Conservation (phyloP, 2,329 filamentous ascomycete species). For the Paecilomyces niveus region DNA sequence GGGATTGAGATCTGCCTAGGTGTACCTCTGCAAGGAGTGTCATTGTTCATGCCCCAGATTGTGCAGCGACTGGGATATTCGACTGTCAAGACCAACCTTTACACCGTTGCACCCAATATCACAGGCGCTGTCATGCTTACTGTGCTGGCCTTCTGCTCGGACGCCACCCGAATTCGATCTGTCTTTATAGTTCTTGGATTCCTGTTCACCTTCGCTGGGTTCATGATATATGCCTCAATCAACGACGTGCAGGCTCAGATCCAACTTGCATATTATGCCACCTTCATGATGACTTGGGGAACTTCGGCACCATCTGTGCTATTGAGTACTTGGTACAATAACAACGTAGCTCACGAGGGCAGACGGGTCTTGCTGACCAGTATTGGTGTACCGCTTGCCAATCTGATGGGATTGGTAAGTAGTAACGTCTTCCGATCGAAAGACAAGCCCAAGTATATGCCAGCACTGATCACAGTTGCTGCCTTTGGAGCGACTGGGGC, state of each 20-base stretch:
- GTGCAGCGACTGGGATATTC: slow-evolving; percentile 46
- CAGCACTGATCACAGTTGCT: slow-evolving; percentile 54
- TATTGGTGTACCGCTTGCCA: slow-evolving; percentile 66
- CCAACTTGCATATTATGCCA: slow-evolving; percentile 66
- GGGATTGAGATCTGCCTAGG: slow-evolving; percentile 54
- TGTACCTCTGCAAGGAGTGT: slow-evolving; percentile 51
- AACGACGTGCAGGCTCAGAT: slow-evolving; percentile 53
- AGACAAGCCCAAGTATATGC: slow-evolving; percentile 60
- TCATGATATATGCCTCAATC: slow-evolving; percentile 71
- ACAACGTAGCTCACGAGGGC: slow-evolving; percentile 73
- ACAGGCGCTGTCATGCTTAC: slow-evolving; percentile 66
- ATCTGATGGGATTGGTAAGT: slow-evolving; percentile 66
- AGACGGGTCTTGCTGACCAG: slow-evolving; percentile 63
- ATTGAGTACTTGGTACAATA: slow-evolving; percentile 65
- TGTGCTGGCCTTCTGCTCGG: slow-evolving; percentile 64
- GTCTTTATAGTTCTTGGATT: slow-evolving; percentile 71
- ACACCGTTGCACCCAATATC: slow-evolving; percentile 74
- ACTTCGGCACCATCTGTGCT: slow-evolving; percentile 68
- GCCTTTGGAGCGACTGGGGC: slow-evolving; percentile 50
- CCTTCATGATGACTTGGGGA: slow-evolving; percentile 79
- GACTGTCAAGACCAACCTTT: slow-evolving; percentile 66
- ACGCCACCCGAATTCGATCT: slow-evolving; percentile 59
- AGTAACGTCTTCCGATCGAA: slow-evolving; percentile 61
- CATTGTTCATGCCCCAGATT: slow-evolving; percentile 54
- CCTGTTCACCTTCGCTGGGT: slow-evolving; percentile 65